Base-by-base conservation (phyloP, 78 protist genomes). In the Dictyostelium capitatum region DNA sequence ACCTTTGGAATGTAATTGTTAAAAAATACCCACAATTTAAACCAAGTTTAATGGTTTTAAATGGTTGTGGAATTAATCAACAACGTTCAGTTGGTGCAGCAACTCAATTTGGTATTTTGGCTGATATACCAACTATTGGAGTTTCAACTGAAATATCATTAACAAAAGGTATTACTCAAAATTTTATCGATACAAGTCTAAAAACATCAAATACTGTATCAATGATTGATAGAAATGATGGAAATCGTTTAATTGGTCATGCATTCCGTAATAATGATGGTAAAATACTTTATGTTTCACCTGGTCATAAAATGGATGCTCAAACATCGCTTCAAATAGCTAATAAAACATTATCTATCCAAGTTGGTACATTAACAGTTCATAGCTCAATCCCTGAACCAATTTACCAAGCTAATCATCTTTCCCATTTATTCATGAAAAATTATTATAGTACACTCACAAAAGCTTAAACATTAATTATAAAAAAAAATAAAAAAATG, bases 11-110 rank as follows among this genome's bases (percentile, higher is more conserved):
- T 1, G 56, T 32, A 14, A 23, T 95, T 4, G 46, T 51, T 46
- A 69, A 23, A 67, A 46, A 14, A 19, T 65, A 43, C 14, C 97
- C 98, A 41, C 89, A 97, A 19, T 51, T 41, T 20, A 37, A 0
- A 37, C 97, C 97, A 48, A 81, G 94, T 15, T 64, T 96, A 3
- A 17, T 95, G 51, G 48, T 96, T 7, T n/a, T 94, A n/a, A 97
- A 96, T 67, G 98, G 98, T 12, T 91, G 89, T 75, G 98, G 98
- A 19, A 72, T 91, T 37, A 94, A 78, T 72, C 98, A 96, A 56
- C 82, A 82, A 57, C 12, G 97, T 14, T 82, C 83, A 17, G 47
- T 50, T 12, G 98, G 98, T 8, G 59, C 80, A 3, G 98, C 98
- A 3, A 81, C 90, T 10, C 98, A 96, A 46, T 32, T 96, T 10